Evolutionary conservation across 139 green algal species (phyloP).

Genomic region (Pseudopediastrum boryanum): DNA sequence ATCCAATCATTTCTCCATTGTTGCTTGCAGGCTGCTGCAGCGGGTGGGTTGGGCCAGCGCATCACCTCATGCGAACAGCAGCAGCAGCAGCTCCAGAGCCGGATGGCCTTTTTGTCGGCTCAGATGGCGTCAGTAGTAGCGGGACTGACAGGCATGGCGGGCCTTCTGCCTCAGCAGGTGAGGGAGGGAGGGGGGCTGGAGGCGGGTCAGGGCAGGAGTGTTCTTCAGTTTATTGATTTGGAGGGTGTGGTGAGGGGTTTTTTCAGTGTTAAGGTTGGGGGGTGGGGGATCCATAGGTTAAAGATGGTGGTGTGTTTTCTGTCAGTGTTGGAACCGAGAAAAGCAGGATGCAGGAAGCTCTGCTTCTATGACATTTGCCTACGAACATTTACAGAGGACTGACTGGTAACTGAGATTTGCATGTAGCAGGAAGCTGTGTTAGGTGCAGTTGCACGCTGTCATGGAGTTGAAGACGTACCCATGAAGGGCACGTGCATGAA

Average conservation of each 20-base stretch:
- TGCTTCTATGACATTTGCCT: no score
- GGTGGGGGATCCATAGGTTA: not conserved
- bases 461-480: no score
- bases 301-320: not conserved
- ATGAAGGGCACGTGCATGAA: no score
- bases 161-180: not conserved
- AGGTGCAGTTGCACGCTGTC: no score
- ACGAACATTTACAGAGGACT: no score
- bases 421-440: no score
- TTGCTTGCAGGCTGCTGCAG: slow-evolving; percentile 16
- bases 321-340: no score
- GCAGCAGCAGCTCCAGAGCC: slow-evolving; percentile 36
- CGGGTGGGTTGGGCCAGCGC: slow-evolving; percentile 22
- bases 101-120: slow-evolving; percentile 7
- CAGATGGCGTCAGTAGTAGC: slow-evolving; percentile 27
- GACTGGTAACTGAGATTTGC: no score
- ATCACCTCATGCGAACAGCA: slow-evolving; percentile 8
- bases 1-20: not conserved
- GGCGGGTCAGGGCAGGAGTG: not conserved
- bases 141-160: not conserved
- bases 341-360: no score
- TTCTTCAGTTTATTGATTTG: not conserved
- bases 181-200: not conserved
- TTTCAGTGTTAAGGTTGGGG: not conserved
- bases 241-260: not conserved